Conservation (phyloP, 495 filamentous ascomycete genomes). For the Daldinia concentrica region DNA sequence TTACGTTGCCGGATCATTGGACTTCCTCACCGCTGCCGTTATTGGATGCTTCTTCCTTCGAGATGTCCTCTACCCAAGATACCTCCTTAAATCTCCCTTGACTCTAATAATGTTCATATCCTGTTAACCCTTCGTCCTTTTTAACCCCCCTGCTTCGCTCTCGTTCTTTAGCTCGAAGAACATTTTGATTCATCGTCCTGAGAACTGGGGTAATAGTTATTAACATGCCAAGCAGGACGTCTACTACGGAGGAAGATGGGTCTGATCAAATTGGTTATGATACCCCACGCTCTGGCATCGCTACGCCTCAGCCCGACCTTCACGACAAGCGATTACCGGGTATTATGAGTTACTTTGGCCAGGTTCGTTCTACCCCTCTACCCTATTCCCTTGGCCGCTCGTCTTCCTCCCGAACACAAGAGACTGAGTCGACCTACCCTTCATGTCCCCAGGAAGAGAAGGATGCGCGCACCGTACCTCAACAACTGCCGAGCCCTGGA, state of each 20-base stretch:
- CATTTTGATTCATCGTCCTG: background rate
- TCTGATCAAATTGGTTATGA: conserved; percentile 82
- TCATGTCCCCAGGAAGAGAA: conserved; percentile 49
- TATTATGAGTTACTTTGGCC: conserved; percentile 93
- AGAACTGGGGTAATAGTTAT: conserved; percentile 46
- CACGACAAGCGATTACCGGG: conserved; percentile 90
- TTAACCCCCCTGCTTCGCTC: conserved; percentile 23
- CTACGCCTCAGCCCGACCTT: conserved; percentile 88
- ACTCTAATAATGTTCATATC: conserved; percentile 39
- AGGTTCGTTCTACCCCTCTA: conserved; percentile 83
- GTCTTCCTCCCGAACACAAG: conserved; percentile 50
- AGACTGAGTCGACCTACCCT: conserved; percentile 49
- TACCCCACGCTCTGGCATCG: conserved; percentile 83
- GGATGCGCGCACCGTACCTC: conserved; percentile 43
- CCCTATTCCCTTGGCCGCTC: conserved; percentile 50
- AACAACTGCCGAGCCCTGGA: conserved; percentile 35
- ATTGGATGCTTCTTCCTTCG: conserved; percentile 23
- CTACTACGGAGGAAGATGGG: conserved; percentile 69
- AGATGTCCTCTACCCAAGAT: conserved; percentile 34
- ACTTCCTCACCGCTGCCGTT: conserved; percentile 12
- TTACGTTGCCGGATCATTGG: conserved; percentile 29
- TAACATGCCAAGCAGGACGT: conserved; percentile 60
- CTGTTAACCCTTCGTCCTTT: conserved; percentile 40
- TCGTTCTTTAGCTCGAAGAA: conserved; percentile 21
- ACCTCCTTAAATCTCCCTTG: conserved; percentile 17